These are phyloP conservation scores for Dictyostelium discoideum DNA, from an alignment of 78 protist species.

Conservation along the genomic window DNA sequence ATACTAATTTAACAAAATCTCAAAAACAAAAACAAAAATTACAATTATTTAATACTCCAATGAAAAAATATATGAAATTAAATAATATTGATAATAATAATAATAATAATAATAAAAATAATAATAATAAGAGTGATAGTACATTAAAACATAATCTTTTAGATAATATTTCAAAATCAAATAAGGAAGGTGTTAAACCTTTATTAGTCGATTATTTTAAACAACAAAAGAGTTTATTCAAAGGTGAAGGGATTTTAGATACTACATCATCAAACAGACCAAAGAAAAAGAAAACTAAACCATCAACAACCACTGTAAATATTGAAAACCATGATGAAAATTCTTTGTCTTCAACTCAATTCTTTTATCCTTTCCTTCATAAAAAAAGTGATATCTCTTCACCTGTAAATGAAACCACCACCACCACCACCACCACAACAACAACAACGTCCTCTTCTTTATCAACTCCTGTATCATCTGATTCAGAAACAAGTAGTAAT, in stretches of 20 bases:
- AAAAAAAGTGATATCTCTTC: background rate
- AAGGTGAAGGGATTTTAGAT: background rate
- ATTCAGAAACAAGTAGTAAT: background rate
- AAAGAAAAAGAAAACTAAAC: conserved; percentile 1
- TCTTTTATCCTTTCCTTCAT: background rate
- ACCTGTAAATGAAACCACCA: background rate
- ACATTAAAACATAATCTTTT: background rate
- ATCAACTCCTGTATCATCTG: background rate
- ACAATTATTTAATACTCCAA: conserved; percentile 20
- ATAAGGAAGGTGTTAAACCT: background rate
- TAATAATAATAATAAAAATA: background rate
- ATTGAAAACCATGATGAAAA: background rate
- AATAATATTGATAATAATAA: background rate
- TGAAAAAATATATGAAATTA: background rate
- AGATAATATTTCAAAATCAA: background rate
- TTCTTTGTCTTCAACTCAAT: background rate
- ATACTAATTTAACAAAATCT: background rate
- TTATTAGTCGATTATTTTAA: background rate
- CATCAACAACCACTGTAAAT: background rate
- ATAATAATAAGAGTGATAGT: background rate
- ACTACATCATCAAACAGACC: background rate
- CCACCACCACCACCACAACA: background rate
- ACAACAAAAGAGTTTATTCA: conserved; percentile 2
- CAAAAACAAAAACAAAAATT: background rate
- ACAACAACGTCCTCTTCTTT: background rate